Conservation (phyloP, 2,329 filamentous ascomycete genomes). For the Colletotrichum camelliae region DNA sequence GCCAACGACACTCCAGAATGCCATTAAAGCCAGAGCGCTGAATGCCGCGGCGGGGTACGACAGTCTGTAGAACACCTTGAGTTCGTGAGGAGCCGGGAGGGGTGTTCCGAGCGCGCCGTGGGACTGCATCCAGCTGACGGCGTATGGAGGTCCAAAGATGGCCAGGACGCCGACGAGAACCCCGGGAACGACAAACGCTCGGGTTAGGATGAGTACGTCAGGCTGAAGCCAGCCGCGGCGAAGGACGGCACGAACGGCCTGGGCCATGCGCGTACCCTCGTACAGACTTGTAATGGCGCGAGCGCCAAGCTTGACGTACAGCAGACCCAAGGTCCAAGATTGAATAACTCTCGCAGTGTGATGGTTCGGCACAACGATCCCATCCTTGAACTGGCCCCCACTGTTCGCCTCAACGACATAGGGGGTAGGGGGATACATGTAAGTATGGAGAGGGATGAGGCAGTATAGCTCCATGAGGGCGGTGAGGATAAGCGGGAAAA, state of each 20-base stretch:
- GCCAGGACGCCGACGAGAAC: slow-evolving; percentile 65
- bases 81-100: slow-evolving; percentile 23
- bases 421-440: slow-evolving; percentile 55
- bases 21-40: slow-evolving; percentile 42
- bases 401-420: slow-evolving; percentile 17
- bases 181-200: slow-evolving; percentile 84
- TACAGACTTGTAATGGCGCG: slow-evolving; percentile 73
- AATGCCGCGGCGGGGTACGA: slow-evolving; percentile 74
- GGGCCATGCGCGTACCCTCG: slow-evolving; percentile 72
- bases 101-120: slow-evolving; percentile 11
- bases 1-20: slow-evolving; percentile 57
- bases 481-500: slow-evolving; percentile 82
- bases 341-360: slow-evolving; percentile 89
- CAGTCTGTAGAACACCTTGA: slow-evolving; percentile 51
- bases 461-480: slow-evolving; percentile 87
- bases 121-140: slow-evolving; percentile 25
- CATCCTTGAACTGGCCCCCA: slow-evolving; percentile 28
- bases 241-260: slow-evolving; percentile 76
- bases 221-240: slow-evolving; percentile 80
- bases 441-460: slow-evolving; percentile 84
- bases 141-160: slow-evolving; percentile 61
- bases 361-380: slow-evolving; percentile 22
- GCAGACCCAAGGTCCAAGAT: slow-evolving; percentile 89
- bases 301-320: slow-evolving; percentile 83
- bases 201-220: slow-evolving; percentile 78